Evolutionary conservation across 371 early-diverging fungal genomes (phyloP).

Genomic region (Conidiobolus incongruus): DNA sequence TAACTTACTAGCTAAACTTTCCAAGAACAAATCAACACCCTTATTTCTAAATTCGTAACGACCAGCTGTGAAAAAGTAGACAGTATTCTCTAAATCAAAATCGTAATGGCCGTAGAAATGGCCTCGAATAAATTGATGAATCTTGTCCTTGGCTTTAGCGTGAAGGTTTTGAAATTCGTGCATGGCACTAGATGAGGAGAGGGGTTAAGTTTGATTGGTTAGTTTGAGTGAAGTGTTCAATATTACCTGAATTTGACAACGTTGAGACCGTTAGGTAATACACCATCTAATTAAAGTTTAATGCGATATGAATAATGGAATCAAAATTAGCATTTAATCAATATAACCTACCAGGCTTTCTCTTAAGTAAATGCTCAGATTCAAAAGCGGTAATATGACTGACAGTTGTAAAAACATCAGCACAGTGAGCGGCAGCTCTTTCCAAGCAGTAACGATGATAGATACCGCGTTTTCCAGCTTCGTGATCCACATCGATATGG

Average conservation of each 20-base stretch:
- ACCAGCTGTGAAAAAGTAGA: conserved; percentile 95
- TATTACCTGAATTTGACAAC: conserved; percentile 60
- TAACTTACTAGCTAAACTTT: conserved; percentile 61
- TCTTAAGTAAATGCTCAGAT: conserved; percentile 76
- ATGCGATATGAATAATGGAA: no score
- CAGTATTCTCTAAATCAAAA: conserved; percentile 82
- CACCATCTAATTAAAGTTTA: conserved; percentile 80
- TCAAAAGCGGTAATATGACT: conserved; percentile 92
- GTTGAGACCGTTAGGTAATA: conserved; percentile 85
- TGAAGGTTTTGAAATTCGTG: conserved; percentile 97
- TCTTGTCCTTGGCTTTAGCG: conserved; percentile 75
- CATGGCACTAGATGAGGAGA: conserved; percentile 37
- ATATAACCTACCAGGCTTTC: conserved; percentile 51
- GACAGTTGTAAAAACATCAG: conserved; percentile 91
- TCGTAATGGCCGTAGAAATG: conserved; percentile 93
- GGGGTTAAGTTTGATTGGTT: no score
- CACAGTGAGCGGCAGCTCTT: conserved; percentile 86
- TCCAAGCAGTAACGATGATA: conserved; percentile 94
- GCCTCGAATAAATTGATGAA: conserved; percentile 87
- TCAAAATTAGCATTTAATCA: neutral
- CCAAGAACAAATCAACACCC: conserved; percentile 91
- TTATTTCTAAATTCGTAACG: conserved; percentile 93
- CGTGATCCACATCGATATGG: conserved; percentile 81
- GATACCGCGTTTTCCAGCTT: conserved; percentile 89
- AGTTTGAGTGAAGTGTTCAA: no score